Evolutionary conservation across 2,329 filamentous ascomycete species (phyloP).

Genomic region (Rachicladosporium sp.): DNA sequence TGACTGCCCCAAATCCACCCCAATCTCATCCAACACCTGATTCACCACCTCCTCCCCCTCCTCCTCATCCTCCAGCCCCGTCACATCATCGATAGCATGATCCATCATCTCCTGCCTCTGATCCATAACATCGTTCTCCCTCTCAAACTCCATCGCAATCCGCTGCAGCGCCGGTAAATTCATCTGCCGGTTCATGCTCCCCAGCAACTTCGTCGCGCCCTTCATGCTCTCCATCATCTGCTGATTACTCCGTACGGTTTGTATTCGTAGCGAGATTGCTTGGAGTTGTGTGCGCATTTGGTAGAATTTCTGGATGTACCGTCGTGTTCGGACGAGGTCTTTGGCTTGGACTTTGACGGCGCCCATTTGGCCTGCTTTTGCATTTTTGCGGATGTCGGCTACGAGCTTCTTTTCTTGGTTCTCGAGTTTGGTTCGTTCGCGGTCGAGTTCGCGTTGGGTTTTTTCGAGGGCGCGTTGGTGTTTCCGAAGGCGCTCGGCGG

Average conservation of each 20-base stretch:
- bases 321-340: slow-evolving; percentile 81
- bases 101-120: slow-evolving; percentile 99
- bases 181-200: slow-evolving; percentile 97
- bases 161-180: slow-evolving; percentile 89
- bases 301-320: slow-evolving; percentile 92
- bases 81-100: slow-evolving; percentile 93
- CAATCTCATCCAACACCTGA: slow-evolving; percentile 92
- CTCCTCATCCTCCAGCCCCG: slow-evolving; percentile 80
- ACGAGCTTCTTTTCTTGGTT: slow-evolving; percentile 98
- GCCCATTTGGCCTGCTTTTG: slow-evolving; percentile 97
- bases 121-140: slow-evolving; percentile 98
- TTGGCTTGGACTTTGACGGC: slow-evolving; percentile 97
- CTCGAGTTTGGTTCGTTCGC: slow-evolving; percentile 89
- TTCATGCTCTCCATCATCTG: slow-evolving; percentile 99
- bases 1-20: slow-evolving; percentile 78
- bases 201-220: slow-evolving; percentile 80
- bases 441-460: slow-evolving; percentile 89
- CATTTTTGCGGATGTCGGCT: slow-evolving; percentile 92
- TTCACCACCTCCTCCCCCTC: slow-evolving; percentile 96
- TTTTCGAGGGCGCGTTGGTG: slow-evolving; percentile 96
- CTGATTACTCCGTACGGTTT: slow-evolving; percentile 96
- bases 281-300: slow-evolving; percentile 95
- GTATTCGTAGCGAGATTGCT: slow-evolving; percentile 86
- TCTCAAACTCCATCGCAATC: slow-evolving; percentile 98
- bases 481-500: slow-evolving; percentile 78